phyloP scores from a whole-genome alignment of 495 filamentous ascomycete species.

The Acidomyces sp. region DNA sequence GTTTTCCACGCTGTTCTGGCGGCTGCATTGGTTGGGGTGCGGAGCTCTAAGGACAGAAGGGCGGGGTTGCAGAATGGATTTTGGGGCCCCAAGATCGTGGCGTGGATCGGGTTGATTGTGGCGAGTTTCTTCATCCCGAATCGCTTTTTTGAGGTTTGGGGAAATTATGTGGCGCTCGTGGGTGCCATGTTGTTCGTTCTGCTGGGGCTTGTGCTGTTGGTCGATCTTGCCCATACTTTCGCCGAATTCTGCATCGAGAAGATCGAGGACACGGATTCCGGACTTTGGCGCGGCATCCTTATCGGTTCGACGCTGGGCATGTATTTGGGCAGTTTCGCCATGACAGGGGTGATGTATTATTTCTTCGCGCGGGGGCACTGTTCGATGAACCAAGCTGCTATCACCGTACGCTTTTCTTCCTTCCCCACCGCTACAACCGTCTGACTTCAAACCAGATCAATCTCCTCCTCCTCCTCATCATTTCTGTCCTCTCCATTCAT shows the following conservation, averaged over 20 bases:
- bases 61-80: constrained; percentile 88
- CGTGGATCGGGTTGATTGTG: constrained; percentile 76
- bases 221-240: constrained; percentile 96
- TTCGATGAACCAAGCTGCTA: constrained; percentile 82
- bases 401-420: constrained; percentile 36
- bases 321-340: constrained; percentile 77
- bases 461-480: constrained; percentile 64
- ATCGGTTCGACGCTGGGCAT: constrained; percentile 88
- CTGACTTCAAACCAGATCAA: constrained; percentile 48
- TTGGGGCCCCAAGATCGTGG: constrained; percentile 77
- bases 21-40: constrained; percentile 71
- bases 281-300: constrained; percentile 67
- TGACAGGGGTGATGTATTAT: constrained; percentile 94
- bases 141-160: constrained; percentile 87
- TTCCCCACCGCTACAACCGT: not conserved
- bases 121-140: constrained; percentile 93
- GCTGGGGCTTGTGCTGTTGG: constrained; percentile 79
- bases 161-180: constrained; percentile 80
- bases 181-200: constrained; percentile 90
- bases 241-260: constrained; percentile 88
- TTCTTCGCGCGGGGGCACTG: constrained; percentile 81
- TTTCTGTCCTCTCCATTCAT: constrained; percentile 78
- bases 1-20: constrained; percentile 83
- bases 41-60: constrained; percentile 71
- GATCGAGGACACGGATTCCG: constrained; percentile 81